Conservation (phyloP, 2,329 filamentous ascomycete species). For the Decorospora gaudefroyi region DNA sequence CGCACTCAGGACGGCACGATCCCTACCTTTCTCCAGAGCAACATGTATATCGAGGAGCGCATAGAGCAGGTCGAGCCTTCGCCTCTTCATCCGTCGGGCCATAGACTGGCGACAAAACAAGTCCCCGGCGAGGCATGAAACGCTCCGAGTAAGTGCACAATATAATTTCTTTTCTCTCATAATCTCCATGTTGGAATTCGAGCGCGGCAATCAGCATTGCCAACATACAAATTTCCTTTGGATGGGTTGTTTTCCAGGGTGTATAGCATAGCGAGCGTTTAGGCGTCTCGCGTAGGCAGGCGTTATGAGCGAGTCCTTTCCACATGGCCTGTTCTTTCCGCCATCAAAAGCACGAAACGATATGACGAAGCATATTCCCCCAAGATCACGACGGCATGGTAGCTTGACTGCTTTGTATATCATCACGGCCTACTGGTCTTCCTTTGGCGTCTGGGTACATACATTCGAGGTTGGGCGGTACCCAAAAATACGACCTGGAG, state of each 20-base stretch:
- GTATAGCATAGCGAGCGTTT: slow-evolving; percentile 46
- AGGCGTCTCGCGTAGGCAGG: slow-evolving; percentile 35
- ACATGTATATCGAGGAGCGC: slow-evolving; percentile 37
- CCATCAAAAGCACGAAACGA: slow-evolving; percentile 41
- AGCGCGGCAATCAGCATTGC: slow-evolving; percentile 10
- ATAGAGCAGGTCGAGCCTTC: slow-evolving; percentile 48
- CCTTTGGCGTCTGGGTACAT: slow-evolving; percentile 12
- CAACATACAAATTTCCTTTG: slow-evolving; percentile 22
- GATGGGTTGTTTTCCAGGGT: slow-evolving; percentile 26
- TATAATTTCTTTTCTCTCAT: slow-evolving; percentile 2
- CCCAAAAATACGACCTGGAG: slow-evolving; percentile 2
- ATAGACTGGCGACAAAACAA: slow-evolving; percentile 34
- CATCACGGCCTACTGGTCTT: slow-evolving; percentile 17
- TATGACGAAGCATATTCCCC: slow-evolving; percentile 35
- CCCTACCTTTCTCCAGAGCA: slow-evolving; percentile 31
- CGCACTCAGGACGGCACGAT: slow-evolving; percentile 23
- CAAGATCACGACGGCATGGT: slow-evolving; percentile 32
- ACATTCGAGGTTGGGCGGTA: slow-evolving; percentile 2
- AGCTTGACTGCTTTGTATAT: slow-evolving; percentile 29
- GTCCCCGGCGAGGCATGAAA: slow-evolving; percentile 13
- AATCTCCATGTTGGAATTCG: slow-evolving; percentile 9
- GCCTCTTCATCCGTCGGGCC: slow-evolving; percentile 45
- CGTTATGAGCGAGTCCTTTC: slow-evolving; percentile 27
- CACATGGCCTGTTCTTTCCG: slow-evolving; percentile 17
- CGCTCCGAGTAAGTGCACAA: slow-evolving; percentile 2